Percentiles rank a stretch among this genome's conserved stretches.
Conservation (phyloP, 768 basidiomycete species). For the Candolleomyces aberdarensis region DNA sequence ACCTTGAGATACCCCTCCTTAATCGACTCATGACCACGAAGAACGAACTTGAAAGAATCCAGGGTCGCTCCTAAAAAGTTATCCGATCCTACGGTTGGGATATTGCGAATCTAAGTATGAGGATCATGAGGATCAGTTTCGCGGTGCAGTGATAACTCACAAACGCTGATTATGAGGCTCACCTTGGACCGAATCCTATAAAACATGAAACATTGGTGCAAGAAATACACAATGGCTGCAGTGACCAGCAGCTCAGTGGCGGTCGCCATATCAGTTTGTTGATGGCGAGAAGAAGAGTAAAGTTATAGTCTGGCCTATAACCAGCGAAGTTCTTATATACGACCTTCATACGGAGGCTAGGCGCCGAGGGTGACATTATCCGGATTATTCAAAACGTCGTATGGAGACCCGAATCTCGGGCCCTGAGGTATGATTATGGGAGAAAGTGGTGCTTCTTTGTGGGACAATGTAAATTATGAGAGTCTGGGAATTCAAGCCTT, state of each 20-base stretch:
- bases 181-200: not conserved
- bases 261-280: too few species aligned
- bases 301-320: too few species aligned
- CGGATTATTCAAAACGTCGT: too few species aligned
- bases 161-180: not conserved
- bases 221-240: not conserved
- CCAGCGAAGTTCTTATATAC: not conserved
- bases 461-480: too few species aligned
- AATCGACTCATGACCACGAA: slow-evolving; percentile 9
- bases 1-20: slow-evolving; percentile 18
- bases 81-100: slow-evolving; percentile 14
- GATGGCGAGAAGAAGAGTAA: too few species aligned
- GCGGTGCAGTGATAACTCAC: not conserved
- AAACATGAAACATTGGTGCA: not conserved
- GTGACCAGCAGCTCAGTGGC: not conserved
- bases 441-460: too few species aligned
- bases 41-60: slow-evolving; percentile 7
- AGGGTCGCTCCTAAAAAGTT: slow-evolving; percentile 11
- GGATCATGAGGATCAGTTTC: not conserved
- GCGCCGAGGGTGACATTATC: too few species aligned
- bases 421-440: too few species aligned
- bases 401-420: too few species aligned
- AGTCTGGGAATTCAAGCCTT: too few species aligned
- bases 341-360: too few species aligned
- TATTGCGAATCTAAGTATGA: slow-evolving; percentile 10